A percentile compares a stretch with the other conserved stretches of the same genome.
Evolutionary conservation across 345 rosid species (phyloP).

Genomic region (Moricandia arvensis): DNA sequence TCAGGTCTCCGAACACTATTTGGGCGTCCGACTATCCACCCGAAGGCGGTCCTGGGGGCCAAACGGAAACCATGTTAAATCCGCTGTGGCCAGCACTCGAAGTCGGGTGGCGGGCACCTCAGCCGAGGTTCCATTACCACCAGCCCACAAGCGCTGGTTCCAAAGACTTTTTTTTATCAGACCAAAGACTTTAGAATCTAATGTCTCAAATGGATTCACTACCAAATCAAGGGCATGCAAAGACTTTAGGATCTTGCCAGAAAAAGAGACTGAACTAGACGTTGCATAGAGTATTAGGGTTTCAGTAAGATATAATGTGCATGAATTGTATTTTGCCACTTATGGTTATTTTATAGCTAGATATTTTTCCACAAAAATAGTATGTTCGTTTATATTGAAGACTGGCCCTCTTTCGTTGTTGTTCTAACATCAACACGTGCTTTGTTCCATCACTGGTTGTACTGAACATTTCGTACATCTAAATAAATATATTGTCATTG

Average conservation of each 20-base stretch:
- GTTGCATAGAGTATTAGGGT: constrained; percentile 28
- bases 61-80: too few species aligned
- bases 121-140: too few species aligned
- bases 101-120: too few species aligned
- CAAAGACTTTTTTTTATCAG: too few species aligned
- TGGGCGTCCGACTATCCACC: too few species aligned
- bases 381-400: neutral
- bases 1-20: too few species aligned
- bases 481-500: neutral
- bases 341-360: constrained; percentile 30
- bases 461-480: neutral
- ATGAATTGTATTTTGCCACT: constrained; percentile 33
- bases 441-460: constrained; percentile 18
- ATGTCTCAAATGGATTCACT: constrained; percentile 14
- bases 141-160: too few species aligned
- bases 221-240: constrained; percentile 41
- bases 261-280: constrained; percentile 29
- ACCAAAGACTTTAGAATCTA: too few species aligned
- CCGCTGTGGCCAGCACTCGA: too few species aligned
- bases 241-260: constrained; percentile 28
- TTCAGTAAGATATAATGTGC: constrained; percentile 25
- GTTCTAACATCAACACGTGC: constrained; percentile 25
- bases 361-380: constrained; percentile 19
- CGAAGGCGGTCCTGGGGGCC: too few species aligned
- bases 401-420: constrained; percentile 17